Evolutionary conservation across 2,329 filamentous ascomycete species (phyloP).

Genomic region (Cladophialophora carrionii): DNA sequence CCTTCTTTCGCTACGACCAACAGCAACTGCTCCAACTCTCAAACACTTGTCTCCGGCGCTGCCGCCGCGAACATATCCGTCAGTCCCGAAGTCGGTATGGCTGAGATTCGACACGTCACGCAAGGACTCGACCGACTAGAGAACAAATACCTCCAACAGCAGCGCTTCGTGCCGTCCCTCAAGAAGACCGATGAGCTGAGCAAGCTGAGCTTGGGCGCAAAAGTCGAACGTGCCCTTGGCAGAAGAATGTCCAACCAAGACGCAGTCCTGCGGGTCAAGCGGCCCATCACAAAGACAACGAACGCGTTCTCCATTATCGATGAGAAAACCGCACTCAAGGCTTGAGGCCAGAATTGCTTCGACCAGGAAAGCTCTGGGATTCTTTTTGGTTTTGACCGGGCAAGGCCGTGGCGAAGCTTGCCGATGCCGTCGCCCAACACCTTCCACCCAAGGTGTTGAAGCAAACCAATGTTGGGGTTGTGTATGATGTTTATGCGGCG

Average conservation of each 20-base stretch:
- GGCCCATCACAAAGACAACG: constrained; percentile 20
- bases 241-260: constrained; percentile 87
- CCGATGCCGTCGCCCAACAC: not conserved
- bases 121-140: constrained; percentile 83
- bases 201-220: constrained; percentile 86
- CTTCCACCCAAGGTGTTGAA: constrained; percentile 46
- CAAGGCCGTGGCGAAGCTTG: not conserved
- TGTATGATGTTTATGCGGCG: constrained; percentile 4
- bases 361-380: not conserved
- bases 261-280: constrained; percentile 51
- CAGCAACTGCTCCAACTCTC: constrained; percentile 42
- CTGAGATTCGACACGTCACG: constrained; percentile 74
- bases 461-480: constrained; percentile 34
- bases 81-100: constrained; percentile 49
- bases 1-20: constrained; percentile 54
- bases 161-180: constrained; percentile 76
- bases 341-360: not conserved
- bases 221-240: constrained; percentile 84
- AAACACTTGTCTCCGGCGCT: constrained; percentile 22
- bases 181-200: constrained; percentile 81
- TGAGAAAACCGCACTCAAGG: constrained; percentile 24
- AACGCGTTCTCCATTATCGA: constrained; percentile 27
- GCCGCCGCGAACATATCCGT: constrained; percentile 30
- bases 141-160: constrained; percentile 79
- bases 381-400: constrained; percentile 44